Conservation (phyloP, 805 yeast species). For the Candida yuanshanica region DNA sequence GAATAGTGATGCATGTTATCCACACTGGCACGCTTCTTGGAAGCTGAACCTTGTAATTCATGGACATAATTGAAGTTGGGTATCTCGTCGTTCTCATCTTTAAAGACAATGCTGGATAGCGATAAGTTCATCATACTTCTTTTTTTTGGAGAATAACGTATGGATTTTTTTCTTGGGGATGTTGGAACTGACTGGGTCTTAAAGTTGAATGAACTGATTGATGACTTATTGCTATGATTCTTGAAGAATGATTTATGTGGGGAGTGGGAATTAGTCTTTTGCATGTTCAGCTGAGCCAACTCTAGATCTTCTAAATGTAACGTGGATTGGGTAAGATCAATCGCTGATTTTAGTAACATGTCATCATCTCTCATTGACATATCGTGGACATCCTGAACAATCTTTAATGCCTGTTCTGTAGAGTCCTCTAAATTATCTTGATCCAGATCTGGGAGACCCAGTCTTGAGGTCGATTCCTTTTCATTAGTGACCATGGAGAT, state of each 20-base stretch:
- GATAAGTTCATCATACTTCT: conserved; percentile 21
- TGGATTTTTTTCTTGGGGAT: conserved; percentile 16
- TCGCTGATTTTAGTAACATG: conserved; percentile 12
- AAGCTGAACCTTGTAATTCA: conserved; percentile 21
- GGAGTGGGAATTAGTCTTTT: conserved; percentile 14
- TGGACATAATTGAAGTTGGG: conserved; percentile 22
- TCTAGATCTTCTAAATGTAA: conserved; percentile 13
- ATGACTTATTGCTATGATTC: conserved; percentile 14
- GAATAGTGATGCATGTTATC: not conserved
- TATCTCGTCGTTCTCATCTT: conserved; percentile 10
- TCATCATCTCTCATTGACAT: conserved; percentile 4
- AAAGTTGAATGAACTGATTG: conserved; percentile 10
- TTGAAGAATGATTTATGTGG: conserved; percentile 23
- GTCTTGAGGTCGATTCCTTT: not conserved
- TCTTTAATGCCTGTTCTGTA: conserved; percentile 21
- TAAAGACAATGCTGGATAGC: conserved; percentile 21
- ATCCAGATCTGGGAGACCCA: not conserved
- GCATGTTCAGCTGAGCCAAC: conserved; percentile 1
- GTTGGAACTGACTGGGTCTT: conserved; percentile 15
- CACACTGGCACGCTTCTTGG: conserved; percentile 4
- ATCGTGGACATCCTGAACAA: conserved; percentile 14
- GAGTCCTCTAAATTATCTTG: conserved; percentile 10
- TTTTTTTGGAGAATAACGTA: conserved; percentile 12
- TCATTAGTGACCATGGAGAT: not conserved
- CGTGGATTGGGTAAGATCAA: conserved; percentile 16